These are phyloP conservation scores for Nevesoporus exiguus DNA, from an alignment of 768 basidiomycete species.

Conservation along the genomic window DNA sequence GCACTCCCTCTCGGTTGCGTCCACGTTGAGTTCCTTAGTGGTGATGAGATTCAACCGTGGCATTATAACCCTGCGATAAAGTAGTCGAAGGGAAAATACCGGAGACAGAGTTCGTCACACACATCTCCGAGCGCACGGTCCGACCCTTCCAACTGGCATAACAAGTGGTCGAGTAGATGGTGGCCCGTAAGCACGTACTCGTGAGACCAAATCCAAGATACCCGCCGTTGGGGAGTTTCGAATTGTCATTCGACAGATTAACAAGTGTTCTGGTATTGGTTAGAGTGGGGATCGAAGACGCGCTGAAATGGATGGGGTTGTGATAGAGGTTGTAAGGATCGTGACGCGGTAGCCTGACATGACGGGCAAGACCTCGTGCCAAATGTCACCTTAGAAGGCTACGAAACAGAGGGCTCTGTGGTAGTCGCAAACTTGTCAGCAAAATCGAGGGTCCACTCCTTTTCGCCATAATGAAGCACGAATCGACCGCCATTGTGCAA, in stretches of 20 bases:
- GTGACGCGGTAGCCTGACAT: conserved; percentile 42
- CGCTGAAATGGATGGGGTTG: background rate
- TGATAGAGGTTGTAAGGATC: conserved; percentile 39
- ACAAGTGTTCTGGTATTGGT: background rate
- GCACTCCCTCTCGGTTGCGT: background rate
- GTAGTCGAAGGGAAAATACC: conserved; percentile 1
- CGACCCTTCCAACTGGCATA: conserved; percentile 12
- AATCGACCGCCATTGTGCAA: conserved; percentile 12
- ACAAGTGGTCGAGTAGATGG: background rate
- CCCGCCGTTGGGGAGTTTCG: conserved; percentile 5
- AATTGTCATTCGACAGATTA: background rate
- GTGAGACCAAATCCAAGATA: conserved; percentile 18
- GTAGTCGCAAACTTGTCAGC: background rate
- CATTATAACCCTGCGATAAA: background rate
- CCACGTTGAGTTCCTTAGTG: background rate
- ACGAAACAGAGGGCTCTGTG: conserved; percentile 26
- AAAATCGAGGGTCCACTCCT: conserved; percentile 7
- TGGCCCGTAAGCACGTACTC: conserved; percentile 6
- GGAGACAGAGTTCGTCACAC: conserved; percentile 4
- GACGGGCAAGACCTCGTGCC: conserved; percentile 45
- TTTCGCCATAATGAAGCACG: conserved; percentile 3
- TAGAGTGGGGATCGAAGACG: background rate
- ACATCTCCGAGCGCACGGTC: conserved; percentile 8
- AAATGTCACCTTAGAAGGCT: conserved; percentile 43
- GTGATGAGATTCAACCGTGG: background rate